These are phyloP conservation scores for Plantago coronopus DNA, from an alignment of 305 asterid genomes.

Conservation along the genomic window DNA sequence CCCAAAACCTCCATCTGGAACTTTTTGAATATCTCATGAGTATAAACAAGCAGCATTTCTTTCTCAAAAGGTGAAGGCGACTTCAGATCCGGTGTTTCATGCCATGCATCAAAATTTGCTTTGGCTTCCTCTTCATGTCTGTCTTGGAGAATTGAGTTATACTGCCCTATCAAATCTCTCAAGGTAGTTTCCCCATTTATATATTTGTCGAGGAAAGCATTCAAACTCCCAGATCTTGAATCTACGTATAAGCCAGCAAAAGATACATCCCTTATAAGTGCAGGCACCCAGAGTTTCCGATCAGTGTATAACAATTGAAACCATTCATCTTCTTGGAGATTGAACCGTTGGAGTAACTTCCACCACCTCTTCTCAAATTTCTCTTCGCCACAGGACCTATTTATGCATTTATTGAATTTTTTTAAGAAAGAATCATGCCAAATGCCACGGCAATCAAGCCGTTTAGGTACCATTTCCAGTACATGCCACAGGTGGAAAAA, in stretches of 20 bases:
- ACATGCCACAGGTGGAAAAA: slow-evolving; percentile 61
- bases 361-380: slow-evolving; percentile 82
- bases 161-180: slow-evolving; percentile 58
- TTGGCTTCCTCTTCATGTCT: slow-evolving; percentile 86
- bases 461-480: slow-evolving; percentile 62
- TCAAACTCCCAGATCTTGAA: slow-evolving; percentile 66
- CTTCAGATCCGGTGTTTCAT: slow-evolving; percentile 76
- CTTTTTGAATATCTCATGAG: slow-evolving; percentile 78
- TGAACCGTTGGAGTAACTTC: slow-evolving; percentile 69
- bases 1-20: slow-evolving; percentile 89
- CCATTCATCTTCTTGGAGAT: slow-evolving; percentile 70
- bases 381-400: slow-evolving; percentile 65
- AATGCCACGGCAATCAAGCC: slow-evolving; percentile 52
- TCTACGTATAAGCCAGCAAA: slow-evolving; percentile 65
- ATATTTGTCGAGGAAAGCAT: slow-evolving; percentile 69
- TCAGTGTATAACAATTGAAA: slow-evolving; percentile 59
- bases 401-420: slow-evolving; percentile 68
- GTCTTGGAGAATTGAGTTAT: slow-evolving; percentile 60
- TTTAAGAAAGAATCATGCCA: slow-evolving; percentile 65
- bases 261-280: slow-evolving; percentile 59
- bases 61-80: slow-evolving; percentile 97
- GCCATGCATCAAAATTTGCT: slow-evolving; percentile 92
- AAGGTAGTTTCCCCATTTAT: slow-evolving; percentile 58
- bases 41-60: slow-evolving; percentile 65
- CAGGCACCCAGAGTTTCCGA: slow-evolving; percentile 81